These are phyloP conservation scores for Hysterium pulicare DNA, from an alignment of 2,329 filamentous ascomycete species.

Conservation along the genomic window DNA sequence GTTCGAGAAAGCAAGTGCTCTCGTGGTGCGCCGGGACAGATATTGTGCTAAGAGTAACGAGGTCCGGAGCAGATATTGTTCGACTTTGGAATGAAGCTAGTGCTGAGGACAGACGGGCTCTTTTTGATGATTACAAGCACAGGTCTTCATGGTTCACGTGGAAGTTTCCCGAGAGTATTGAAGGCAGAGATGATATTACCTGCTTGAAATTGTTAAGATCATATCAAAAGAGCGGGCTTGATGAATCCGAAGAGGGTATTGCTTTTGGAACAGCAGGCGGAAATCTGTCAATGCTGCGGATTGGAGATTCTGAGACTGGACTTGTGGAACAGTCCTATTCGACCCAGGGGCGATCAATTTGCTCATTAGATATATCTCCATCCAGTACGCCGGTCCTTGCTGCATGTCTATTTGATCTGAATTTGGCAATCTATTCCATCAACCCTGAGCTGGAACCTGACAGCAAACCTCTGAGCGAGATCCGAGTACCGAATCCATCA, in stretches of 20 bases:
- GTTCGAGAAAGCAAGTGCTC: slow-evolving; percentile 53
- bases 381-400: slow-evolving; percentile 46
- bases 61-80: slow-evolving; percentile 33
- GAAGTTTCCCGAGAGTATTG: slow-evolving; percentile 48
- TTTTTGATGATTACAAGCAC: slow-evolving; percentile 32
- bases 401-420: slow-evolving; percentile 47
- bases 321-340: slow-evolving; percentile 30
- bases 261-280: slow-evolving; percentile 57
- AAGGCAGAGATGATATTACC: slow-evolving; percentile 59
- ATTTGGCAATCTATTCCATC: slow-evolving; percentile 47
- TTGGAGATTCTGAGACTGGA: slow-evolving; percentile 12
- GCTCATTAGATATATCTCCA: slow-evolving; percentile 47
- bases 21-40: slow-evolving; percentile 60
- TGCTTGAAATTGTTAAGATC: slow-evolving; percentile 52
- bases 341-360: slow-evolving; percentile 44
- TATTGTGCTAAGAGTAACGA: slow-evolving; percentile 50
- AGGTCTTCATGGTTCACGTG: slow-evolving; percentile 50
- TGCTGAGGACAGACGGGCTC: slow-evolving; percentile 16
- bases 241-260: slow-evolving; percentile 42
- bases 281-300: slow-evolving; percentile 40
- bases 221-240: slow-evolving; percentile 32
- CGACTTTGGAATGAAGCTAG: slow-evolving; percentile 20
- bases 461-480: slow-evolving; percentile 14
- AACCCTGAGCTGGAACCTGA: slow-evolving; percentile 21
- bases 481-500: slow-evolving; percentile 10